A percentile compares a stretch with the other conserved stretches of the same genome.
These are phyloP conservation scores for Stemphylium vesicarium DNA, from an alignment of 2,329 filamentous ascomycete genomes.

Conservation along the genomic window DNA sequence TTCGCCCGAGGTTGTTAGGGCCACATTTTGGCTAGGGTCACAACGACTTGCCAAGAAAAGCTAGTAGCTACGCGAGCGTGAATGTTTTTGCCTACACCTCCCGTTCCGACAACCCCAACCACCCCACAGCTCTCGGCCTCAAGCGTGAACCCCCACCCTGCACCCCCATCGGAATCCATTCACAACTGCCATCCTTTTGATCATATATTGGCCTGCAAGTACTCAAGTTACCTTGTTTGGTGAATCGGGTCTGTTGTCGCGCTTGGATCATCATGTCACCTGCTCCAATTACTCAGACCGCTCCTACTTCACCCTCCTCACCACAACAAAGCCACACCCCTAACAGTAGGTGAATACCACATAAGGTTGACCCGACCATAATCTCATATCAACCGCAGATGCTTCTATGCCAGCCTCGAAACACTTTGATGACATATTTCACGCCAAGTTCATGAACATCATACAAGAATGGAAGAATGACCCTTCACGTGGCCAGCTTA, in stretches of 20 bases:
- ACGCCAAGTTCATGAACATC: constrained; percentile 43
- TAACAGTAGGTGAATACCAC: constrained; percentile 17
- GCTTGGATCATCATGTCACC: constrained; percentile 42
- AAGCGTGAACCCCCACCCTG: constrained; percentile 19
- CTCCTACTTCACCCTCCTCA: constrained; percentile 29
- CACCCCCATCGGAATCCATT: constrained; percentile 38
- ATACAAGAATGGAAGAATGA: constrained; percentile 42
- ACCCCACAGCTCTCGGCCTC: constrained; percentile 25
- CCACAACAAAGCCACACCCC: constrained; percentile 25
- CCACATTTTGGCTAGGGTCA: constrained; percentile 12
- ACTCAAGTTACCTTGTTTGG: constrained; percentile 19
- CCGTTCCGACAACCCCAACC: constrained; percentile 32
- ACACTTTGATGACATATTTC: constrained; percentile 47
- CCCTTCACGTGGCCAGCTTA: constrained; percentile 35
- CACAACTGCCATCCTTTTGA: constrained; percentile 5
- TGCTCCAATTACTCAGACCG: constrained; percentile 36
- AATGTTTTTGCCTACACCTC: constrained; percentile 48
- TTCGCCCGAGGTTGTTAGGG: constrained; percentile 12
- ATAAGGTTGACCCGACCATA: neutral
- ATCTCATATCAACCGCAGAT: constrained; percentile 13
- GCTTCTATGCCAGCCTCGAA: constrained; percentile 20
- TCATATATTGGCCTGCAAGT: constrained; percentile 1
- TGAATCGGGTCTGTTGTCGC: constrained; percentile 35
- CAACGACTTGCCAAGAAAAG: too few relatives aligned
- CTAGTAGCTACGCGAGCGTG: constrained; percentile 50